These are phyloP conservation scores for Calocybe cyanea DNA, from an alignment of 768 basidiomycete species.

Conservation along the genomic window DNA sequence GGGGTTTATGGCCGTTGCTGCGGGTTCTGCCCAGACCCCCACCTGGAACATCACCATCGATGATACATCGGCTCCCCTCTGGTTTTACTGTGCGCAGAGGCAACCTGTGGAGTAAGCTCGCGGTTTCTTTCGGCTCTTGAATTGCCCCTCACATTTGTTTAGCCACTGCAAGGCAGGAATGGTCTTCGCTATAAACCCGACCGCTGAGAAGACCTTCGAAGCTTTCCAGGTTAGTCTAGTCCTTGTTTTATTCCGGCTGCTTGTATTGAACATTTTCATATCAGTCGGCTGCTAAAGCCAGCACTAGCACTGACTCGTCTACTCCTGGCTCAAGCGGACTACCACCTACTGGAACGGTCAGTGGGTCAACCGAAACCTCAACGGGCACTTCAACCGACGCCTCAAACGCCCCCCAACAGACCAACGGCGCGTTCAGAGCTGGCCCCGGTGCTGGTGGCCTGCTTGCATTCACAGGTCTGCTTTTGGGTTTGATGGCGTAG, in stretches of 20 bases:
- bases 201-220: conserved; percentile 40
- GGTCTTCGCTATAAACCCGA: conserved; percentile 61
- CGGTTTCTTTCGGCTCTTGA: not conserved
- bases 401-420: not conserved
- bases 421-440: conserved; percentile 17
- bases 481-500: conserved; percentile 30
- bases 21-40: conserved; percentile 30
- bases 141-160: not conserved
- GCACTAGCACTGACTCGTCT: conserved; percentile 16
- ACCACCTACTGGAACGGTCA: no score
- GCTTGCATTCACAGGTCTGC: conserved; percentile 27
- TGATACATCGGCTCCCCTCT: conserved; percentile 45
- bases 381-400: no score
- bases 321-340: no score
- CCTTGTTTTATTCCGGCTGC: no score
- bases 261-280: no score
- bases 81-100: conserved; percentile 61
- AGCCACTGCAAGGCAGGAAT: conserved; percentile 53
- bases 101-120: conserved; percentile 20
- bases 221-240: conserved; percentile 37
- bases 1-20: conserved; percentile 41
- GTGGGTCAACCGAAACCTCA: no score
- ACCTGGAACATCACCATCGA: conserved; percentile 44
- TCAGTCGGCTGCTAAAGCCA: conserved; percentile 5
- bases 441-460: conserved; percentile 30